These are phyloP conservation scores for Perkinsus olseni DNA, from an alignment of 169 alveolate species.

Conservation along the genomic window DNA sequence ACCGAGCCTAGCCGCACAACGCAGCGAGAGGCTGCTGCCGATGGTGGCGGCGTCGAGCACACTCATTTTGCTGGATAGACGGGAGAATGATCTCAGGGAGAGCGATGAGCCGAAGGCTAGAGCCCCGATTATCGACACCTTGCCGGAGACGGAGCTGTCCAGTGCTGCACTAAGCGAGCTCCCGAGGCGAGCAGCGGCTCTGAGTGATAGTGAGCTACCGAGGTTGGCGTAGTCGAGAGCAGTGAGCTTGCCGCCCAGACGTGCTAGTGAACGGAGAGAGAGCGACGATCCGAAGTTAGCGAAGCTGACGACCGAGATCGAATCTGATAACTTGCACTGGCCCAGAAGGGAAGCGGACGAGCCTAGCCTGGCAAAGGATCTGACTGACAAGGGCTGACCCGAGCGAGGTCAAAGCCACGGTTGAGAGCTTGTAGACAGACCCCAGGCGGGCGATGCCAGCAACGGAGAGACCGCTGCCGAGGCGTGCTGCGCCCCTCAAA, in stretches of 20 bases:
- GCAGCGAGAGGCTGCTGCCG: slow-evolving; percentile 2
- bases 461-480: neutral
- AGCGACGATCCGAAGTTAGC: neutral
- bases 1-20: neutral
- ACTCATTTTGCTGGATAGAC: neutral
- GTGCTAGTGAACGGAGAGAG: neutral
- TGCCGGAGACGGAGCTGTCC: neutral
- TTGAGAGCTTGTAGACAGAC: neutral
- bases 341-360: neutral
- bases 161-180: too few species aligned
- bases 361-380: neutral
- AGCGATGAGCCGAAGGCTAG: neutral
- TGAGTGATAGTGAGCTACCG: neutral
- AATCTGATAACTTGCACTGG: neutral
- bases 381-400: neutral
- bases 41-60: neutral
- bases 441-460: neutral
- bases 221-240: neutral
- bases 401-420: neutral
- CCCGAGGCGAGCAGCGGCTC: neutral
- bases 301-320: neutral
- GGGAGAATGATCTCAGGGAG: neutral
- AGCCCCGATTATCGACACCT: neutral
- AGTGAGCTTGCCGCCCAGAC: neutral
- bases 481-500: neutral